Percentiles rank a stretch among this genome's conserved stretches.
These are phyloP conservation scores for Sporothrix schenckii DNA, from an alignment of 2,329 filamentous ascomycete genomes.

Conservation along the genomic window DNA sequence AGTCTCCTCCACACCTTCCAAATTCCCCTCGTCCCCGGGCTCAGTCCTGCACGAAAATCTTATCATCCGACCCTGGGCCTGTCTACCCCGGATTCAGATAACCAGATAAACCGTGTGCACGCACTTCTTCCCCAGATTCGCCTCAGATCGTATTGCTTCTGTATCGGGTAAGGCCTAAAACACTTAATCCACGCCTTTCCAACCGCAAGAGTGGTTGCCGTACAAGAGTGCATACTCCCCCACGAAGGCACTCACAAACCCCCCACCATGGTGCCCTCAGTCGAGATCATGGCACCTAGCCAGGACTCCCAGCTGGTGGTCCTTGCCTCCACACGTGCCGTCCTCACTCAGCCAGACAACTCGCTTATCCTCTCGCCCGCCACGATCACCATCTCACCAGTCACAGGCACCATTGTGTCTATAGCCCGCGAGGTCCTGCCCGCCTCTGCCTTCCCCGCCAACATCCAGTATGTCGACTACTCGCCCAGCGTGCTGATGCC, in stretches of 20 bases:
- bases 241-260: neutral
- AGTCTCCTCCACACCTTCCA: neutral
- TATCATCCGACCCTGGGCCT: conserved; percentile 12
- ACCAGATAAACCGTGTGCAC: conserved; percentile 2
- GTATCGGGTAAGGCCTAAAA: conserved; percentile 12
- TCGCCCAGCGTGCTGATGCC: conserved; percentile 83
- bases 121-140: conserved; percentile 28
- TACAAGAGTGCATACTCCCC: neutral
- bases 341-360: conserved; percentile 71
- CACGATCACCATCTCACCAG: conserved; percentile 76
- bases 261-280: conserved; percentile 35
- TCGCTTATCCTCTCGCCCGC: conserved; percentile 71
- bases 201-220: conserved; percentile 6
- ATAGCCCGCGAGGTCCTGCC: conserved; percentile 77
- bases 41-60: neutral
- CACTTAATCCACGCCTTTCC: neutral
- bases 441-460: conserved; percentile 71
- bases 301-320: conserved; percentile 59
- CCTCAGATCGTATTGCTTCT: conserved; percentile 21
- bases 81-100: conserved; percentile 25
- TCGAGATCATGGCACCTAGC: conserved; percentile 42
- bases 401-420: conserved; percentile 81
- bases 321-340: conserved; percentile 79
- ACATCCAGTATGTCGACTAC: conserved; percentile 76
- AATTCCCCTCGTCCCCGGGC: neutral